A percentile compares a stretch with the other conserved stretches of the same genome.
Conservation (phyloP, 176 grass and related monocot genomes). For the Zea mays region Zm-B73-REFERENCE-NAM-5.0 NC_050103.1:61923501-61924000, state of each 20-base stretch:
- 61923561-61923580: not conserved
- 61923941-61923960: not conserved
- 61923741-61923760: not conserved
- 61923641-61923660: not conserved
- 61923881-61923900: not conserved
- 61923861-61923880: not conserved
- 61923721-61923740: constrained; percentile 6
- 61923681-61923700: not conserved
- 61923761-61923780: not conserved
- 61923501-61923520: not conserved
- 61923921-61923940: not conserved
- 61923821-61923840: not conserved
- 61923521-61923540: not conserved
- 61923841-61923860: not conserved
- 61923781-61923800: not conserved
- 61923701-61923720: not conserved
- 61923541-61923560: constrained; percentile 5
- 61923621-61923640: not conserved
- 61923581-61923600: not conserved
- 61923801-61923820: not conserved
- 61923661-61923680: not conserved
- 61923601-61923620: not conserved
- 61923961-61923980: not conserved
- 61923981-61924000: not conserved
- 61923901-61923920: not conserved